Base-by-base conservation (phyloP, 2,329 filamentous ascomycete species). In the Hypoxylon sp. region DNA sequence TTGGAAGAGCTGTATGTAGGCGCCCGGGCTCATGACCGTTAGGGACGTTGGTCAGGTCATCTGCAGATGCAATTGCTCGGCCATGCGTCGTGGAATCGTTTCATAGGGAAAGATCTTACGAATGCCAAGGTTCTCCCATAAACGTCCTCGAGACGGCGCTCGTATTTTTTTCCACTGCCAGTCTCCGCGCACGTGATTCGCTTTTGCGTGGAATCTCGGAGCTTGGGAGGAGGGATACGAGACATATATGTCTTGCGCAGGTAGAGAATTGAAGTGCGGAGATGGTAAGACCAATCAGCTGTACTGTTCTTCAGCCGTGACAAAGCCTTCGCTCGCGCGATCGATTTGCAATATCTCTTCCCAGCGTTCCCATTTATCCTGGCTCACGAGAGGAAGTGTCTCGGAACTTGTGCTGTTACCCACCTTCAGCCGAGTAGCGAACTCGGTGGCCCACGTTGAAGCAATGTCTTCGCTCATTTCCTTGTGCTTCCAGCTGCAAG, bases 361-460 rank as follows among this genome's bases (percentile, higher is more conserved):
- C 58, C 57, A 65, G 5, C 2, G 14, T 12, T 37, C 25, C 67
- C 67, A 70, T 14, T 34, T 30, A 6, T 63, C 55, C n/a, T 25
- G 19, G n/a, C 57, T 30, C 25, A 65, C 54, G 3, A 30, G 53
- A 27, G 19, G 6, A 16, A 11, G 23, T 5, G 6, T 39, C 1
- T 25, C 12, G 25, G 3, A 16, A 4, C 21, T n/a, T 7, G n/a
- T 14, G 11, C 23, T 39, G 25, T 43, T 52, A 6, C 30, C 39
- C 3, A 63, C n/a, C 19, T 19, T 43, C 21, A 70, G 47, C 37
- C 64, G 59, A 21, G 25, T 6, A 16, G 67, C 67, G 29, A 70
- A 70, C 41, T 70, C 64, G 19, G 14, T 29, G 11, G 64, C 67
- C 67, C 67, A 70, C 16, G 25, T 56, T 30, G 29, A 19, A 12